Base-by-base conservation (phyloP, 1,139 yeast species). In the Yamadazyma dushanensis region DNA sequence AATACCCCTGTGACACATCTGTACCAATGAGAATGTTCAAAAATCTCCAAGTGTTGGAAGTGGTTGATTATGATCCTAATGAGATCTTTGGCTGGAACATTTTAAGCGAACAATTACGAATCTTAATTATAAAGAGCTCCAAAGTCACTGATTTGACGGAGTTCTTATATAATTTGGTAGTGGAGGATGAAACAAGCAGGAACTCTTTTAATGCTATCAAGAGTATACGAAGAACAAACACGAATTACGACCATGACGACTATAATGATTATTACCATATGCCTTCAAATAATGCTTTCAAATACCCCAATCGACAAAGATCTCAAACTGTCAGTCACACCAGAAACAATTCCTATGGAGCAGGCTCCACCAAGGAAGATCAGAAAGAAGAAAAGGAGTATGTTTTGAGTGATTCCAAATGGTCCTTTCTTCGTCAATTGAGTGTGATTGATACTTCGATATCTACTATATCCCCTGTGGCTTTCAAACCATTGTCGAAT, bases 1-100 rank as follows among this genome's bases (percentile, higher is more conserved):
- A 80, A 51, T 80, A 76, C 48, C 87, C 87, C 1, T 80, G 83
- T 52, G 87, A 80, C 50, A 79, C 86, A 2, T 73, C 83, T 2
- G 81, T 82, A 5, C 87, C 87, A 1, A 53, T 81, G 11, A 62
- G 61, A 33, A 69, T 78, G 59, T 80, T 80, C 53, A 78, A 78
- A 44, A 81, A 79, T 51, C 56, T 80, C 29, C 78, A 80, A 38
- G 83, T 79, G 16, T 61, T 80, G 35, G 87, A 80, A 50, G 56
- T 81, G 4, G 60, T 67, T 26, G 83, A 78, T 40, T 66, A 78
- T 44, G 84, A 78, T 41, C 83, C 84, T 13, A 77, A 78, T 44
- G 84, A 79, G 45, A 64, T 80, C 9, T 80, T 66, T 55, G 87
- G 87, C 2, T 80, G 87, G 87, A 70, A 79, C 51, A 50, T 60